Evolutionary conservation across 176 grass and related monocot genomes (phyloP).

Genomic region (Neostapfia colusana): DNA sequence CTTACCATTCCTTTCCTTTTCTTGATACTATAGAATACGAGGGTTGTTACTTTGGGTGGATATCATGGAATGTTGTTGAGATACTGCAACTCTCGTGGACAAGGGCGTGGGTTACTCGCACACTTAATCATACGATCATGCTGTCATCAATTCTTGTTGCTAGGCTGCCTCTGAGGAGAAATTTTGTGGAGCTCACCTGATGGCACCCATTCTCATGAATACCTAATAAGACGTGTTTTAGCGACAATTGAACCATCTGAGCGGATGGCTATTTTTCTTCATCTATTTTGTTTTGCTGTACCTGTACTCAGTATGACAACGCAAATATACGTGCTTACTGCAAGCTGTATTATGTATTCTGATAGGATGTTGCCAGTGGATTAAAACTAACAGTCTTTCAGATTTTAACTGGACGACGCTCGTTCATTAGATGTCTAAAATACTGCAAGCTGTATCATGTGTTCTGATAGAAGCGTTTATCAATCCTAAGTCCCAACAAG

Average conservation of each 20-base stretch:
- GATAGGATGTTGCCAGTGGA: neutral
- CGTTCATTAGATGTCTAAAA: neutral
- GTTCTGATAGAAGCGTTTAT: too few species aligned
- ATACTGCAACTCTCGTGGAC: neutral
- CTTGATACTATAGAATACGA: conserved; percentile 1
- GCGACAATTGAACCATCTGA: neutral
- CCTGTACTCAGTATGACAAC: neutral
- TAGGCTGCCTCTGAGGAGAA: neutral
- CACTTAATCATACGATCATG: neutral
- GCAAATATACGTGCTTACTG: neutral
- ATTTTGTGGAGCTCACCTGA: neutral
- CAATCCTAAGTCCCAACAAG: neutral
- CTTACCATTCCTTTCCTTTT: conserved; percentile 37
- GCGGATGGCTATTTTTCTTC: neutral
- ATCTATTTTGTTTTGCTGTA: neutral
- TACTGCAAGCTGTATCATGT: too few species aligned
- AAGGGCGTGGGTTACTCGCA: neutral
- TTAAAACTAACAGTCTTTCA: too few species aligned
- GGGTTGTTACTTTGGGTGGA: neutral
- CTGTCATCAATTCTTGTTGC: neutral
- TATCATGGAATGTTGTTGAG: neutral
- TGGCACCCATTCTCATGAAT: neutral
- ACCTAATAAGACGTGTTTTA: neutral
- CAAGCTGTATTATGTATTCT: neutral
- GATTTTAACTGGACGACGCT: neutral